Evolutionary conservation across 768 basidiomycete species (phyloP).

Genomic region (Lepiota subincarnata): DNA sequence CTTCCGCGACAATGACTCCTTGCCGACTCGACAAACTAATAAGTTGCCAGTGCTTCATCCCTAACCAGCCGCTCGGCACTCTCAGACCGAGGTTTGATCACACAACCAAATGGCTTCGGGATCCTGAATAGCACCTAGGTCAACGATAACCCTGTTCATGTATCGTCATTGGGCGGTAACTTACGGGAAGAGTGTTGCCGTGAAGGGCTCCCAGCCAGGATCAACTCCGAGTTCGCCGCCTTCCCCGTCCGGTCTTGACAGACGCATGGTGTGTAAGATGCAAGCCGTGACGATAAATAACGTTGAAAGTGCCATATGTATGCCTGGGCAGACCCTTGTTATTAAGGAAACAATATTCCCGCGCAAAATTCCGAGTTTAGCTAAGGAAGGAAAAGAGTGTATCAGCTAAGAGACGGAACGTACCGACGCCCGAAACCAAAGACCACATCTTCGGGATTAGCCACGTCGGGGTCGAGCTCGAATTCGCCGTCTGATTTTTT

Average conservation of each 20-base stretch:
- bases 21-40: background rate
- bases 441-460: conserved; percentile 30
- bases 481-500: conserved; percentile 1
- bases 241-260: conserved; percentile 23
- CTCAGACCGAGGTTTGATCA: conserved; percentile 25
- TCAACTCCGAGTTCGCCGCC: conserved; percentile 12
- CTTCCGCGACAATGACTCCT: too few species aligned
- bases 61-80: conserved; percentile 19
- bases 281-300: conserved; percentile 25
- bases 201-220: conserved; percentile 15
- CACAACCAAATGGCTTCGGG: conserved; percentile 25
- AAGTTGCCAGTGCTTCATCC: background rate
- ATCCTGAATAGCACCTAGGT: conserved; percentile 13
- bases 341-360: too few species aligned
- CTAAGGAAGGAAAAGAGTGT: background rate
- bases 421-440: conserved; percentile 37
- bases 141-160: background rate
- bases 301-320: conserved; percentile 23
- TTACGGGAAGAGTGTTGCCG: conserved; percentile 16
- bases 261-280: conserved; percentile 28
- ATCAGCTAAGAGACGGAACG: conserved; percentile 4
- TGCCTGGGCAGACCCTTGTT: conserved; percentile 14
- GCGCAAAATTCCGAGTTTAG: too few species aligned
- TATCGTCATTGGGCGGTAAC: background rate
- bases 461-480: conserved; percentile 23